Conservation (phyloP, 2,329 filamentous ascomycete species). For the Monilinia vaccinii-corymbosi region DNA sequence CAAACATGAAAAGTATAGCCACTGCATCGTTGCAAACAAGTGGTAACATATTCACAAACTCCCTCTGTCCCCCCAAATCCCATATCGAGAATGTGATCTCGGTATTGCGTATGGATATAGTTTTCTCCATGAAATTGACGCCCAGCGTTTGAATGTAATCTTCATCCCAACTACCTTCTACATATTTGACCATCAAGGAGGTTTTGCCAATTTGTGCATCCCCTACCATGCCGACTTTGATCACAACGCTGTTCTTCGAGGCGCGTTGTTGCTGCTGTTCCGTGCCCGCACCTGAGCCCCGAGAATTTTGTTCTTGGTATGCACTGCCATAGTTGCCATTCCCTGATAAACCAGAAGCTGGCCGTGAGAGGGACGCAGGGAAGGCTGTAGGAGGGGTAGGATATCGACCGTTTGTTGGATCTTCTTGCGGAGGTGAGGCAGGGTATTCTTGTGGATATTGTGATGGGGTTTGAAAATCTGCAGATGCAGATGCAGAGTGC, state of each 20-base stretch:
- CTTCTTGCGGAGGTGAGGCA: slow-evolving; percentile 23
- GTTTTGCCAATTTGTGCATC: slow-evolving; percentile 99
- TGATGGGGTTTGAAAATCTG: slow-evolving; percentile 26
- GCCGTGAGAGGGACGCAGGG: slow-evolving; percentile 27
- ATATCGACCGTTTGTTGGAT: slow-evolving; percentile 25
- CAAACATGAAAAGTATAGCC: slow-evolving; percentile 99
- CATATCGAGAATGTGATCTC: slow-evolving; percentile 99
- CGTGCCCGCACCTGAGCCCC: slow-evolving; percentile 20
- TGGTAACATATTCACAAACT: slow-evolving; percentile 99
- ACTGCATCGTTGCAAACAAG: slow-evolving; percentile 99
- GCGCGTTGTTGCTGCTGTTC: slow-evolving; percentile 14
- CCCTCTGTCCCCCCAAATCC: slow-evolving; percentile 94
- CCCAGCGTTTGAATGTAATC: slow-evolving; percentile 98
- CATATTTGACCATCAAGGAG: slow-evolving; percentile 98
- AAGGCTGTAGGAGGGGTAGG: slow-evolving; percentile 28
- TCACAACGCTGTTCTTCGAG: slow-evolving; percentile 68
- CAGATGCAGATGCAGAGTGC: slow-evolving; percentile 29
- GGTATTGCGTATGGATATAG: slow-evolving; percentile 96
- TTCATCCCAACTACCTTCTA: slow-evolving; percentile 98
- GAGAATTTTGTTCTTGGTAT: slow-evolving; percentile 29
- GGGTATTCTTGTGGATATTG: slow-evolving; percentile 24
- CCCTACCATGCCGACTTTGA: slow-evolving; percentile 99
- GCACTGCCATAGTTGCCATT: slow-evolving; percentile 26
- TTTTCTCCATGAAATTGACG: slow-evolving; percentile 99
- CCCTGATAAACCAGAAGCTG: slow-evolving; percentile 28